Percentiles rank a stretch among this genome's conserved stretches.
phyloP scores from a whole-genome alignment of 2,329 filamentous ascomycete genomes.

The Trichophaea hybrida region DNA sequence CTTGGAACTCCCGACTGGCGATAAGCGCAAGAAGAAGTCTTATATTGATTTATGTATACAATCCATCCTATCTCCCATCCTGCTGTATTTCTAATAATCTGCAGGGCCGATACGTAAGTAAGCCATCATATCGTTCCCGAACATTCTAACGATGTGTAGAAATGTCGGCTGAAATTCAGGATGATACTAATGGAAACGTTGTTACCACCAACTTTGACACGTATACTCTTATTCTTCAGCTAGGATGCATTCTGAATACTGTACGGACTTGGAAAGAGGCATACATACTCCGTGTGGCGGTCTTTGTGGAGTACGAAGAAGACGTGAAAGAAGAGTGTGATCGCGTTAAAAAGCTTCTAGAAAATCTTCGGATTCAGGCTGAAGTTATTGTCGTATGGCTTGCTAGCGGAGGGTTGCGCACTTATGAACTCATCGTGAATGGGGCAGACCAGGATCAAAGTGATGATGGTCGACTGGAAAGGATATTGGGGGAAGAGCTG shows the following conservation, averaged over 20 bases:
- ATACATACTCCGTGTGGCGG: conserved; percentile 60
- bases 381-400: conserved; percentile 70
- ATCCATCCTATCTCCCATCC: background rate
- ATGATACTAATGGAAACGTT: conserved; percentile 44
- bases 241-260: conserved; percentile 65
- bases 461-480: conserved; percentile 47
- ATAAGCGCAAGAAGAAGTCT: conserved; percentile 49
- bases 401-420: conserved; percentile 54
- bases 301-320: conserved; percentile 78
- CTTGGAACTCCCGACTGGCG: conserved; percentile 53
- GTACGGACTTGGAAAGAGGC: conserved; percentile 65
- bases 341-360: conserved; percentile 57
- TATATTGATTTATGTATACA: conserved; percentile 60
- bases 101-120: background rate
- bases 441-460: conserved; percentile 40
- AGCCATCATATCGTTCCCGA: background rate
- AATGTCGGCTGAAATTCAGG: conserved; percentile 69
- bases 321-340: conserved; percentile 67
- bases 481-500: conserved; percentile 52
- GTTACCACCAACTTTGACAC: conserved; percentile 85
- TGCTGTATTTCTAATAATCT: background rate
- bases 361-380: conserved; percentile 69
- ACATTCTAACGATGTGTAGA: conserved; percentile 31
- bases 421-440: conserved; percentile 67
- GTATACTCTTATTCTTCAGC: conserved; percentile 39